phyloP scores from a whole-genome alignment of 2,329 filamentous ascomycete genomes.

The Davidsoniella neocaledoniae region DNA sequence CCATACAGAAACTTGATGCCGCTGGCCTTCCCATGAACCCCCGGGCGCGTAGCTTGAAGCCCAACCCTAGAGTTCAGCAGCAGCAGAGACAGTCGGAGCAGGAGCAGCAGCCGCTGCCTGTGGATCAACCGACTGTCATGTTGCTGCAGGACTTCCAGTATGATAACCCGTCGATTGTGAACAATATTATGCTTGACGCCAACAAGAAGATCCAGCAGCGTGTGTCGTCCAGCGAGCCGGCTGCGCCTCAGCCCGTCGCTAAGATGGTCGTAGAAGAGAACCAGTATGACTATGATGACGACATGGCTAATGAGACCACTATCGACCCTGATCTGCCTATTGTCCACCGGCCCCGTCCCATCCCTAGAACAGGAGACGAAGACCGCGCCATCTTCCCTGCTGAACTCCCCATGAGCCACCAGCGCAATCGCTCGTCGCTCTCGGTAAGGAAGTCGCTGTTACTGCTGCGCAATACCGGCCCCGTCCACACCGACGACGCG shows the following conservation, averaged over 20 bases:
- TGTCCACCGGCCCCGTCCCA: slow-evolving; percentile 38
- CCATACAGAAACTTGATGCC: slow-evolving; percentile 27
- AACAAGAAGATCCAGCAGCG: slow-evolving; percentile 18
- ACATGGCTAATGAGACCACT: slow-evolving; percentile 7
- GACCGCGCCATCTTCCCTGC: slow-evolving; percentile 32
- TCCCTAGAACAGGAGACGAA: slow-evolving; percentile 31
- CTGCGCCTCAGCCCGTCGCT: background rate
- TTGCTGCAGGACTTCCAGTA: slow-evolving; percentile 40
- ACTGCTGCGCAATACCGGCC: slow-evolving; percentile 16
- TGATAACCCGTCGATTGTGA: slow-evolving; percentile 32
- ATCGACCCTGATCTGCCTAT: slow-evolving; percentile 20
- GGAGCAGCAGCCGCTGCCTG: background rate
- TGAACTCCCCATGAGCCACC: slow-evolving; percentile 26
- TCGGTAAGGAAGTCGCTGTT: slow-evolving; percentile 24
- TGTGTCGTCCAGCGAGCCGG: background rate
- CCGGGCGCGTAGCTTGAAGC: slow-evolving; percentile 21
- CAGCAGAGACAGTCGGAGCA: slow-evolving; percentile 14
- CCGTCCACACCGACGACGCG: slow-evolving; percentile 32
- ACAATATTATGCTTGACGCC: slow-evolving; percentile 30
- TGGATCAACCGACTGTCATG: slow-evolving; percentile 31
- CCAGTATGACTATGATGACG: background rate
- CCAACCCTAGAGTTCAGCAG: slow-evolving; percentile 17
- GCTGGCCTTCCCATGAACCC: slow-evolving; percentile 33
- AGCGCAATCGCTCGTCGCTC: slow-evolving; percentile 31
- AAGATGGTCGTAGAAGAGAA: background rate